Evolutionary conservation across 2,329 filamentous ascomycete species (phyloP), one percentile per base, ranked within the genome.

Genomic region (Cylindrodendrum hubeiense): DNA sequence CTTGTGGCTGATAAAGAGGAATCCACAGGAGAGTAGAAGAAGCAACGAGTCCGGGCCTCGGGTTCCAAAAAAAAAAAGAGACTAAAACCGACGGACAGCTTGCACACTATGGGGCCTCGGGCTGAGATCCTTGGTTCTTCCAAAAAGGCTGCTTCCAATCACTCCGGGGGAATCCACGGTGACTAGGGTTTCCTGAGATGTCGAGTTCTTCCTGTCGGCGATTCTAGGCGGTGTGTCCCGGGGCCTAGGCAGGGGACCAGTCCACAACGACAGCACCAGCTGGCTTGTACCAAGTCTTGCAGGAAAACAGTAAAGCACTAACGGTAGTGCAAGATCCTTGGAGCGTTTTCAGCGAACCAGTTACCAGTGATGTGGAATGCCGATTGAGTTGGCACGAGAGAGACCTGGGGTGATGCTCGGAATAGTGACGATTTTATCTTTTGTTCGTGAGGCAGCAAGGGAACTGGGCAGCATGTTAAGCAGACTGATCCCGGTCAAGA

Each of bases 1-100:
- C 69, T 71, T 73, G 71, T 66, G 71, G 71, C 73, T 75, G 73
- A 74, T 75, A 73, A 75, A 72, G 67, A 72, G 66, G 64, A 74
- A 71, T 74, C 73, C 73, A 74, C 73, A 67, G 54, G 69, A 41
- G 65, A 41, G 65, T 63, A 56, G 65, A 69, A 56, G 59, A 71
- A 74, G 70, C 65, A 73, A 66, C 49, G 65, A 62, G 63, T 67
- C 68, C 69, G 65, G 67, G 61, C 60, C 66, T 73, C 70, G 63
- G 71, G 69, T 67, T 75, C 70, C 71, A 67, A 71, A 53, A 67
- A 73, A 65, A 71, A 69, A 69, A 59, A 65, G 64, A 66, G 67
- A 74, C 69, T 74, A 75, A 68, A 70, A 71, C 64, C 69, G 68
- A 71, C 58, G 71, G 71, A 71, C 70, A 72, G 66, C 67, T 71